Evolutionary conservation across 2,329 filamentous ascomycete genomes (phyloP).

Genomic region (Penicillium sp.): DNA sequence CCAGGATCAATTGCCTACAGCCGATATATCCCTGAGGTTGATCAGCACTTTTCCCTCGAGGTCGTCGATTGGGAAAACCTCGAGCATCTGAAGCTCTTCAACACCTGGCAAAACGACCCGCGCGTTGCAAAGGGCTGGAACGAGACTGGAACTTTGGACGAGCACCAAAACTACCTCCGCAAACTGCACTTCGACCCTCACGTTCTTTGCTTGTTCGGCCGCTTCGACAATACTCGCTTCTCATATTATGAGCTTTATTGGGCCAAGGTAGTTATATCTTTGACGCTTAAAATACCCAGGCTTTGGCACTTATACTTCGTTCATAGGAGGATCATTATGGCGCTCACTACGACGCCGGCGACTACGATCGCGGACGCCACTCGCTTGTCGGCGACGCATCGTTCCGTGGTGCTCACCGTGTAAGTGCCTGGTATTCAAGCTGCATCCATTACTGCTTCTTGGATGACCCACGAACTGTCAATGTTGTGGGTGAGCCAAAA

Average conservation of each 20-base stretch:
- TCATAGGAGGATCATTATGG: constrained; percentile 65
- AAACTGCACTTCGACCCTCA: constrained; percentile 74
- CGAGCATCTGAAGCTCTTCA: constrained; percentile 72
- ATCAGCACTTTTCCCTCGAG: constrained; percentile 79
- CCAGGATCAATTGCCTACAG: constrained; percentile 76
- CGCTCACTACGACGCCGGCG: constrained; percentile 61
- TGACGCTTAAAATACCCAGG: not conserved
- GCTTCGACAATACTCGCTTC: constrained; percentile 73
- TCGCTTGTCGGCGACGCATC: constrained; percentile 63
- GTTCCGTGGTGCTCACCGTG: constrained; percentile 62
- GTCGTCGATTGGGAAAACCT: constrained; percentile 70
- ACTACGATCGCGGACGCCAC: constrained; percentile 66
- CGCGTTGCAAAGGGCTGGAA: constrained; percentile 82
- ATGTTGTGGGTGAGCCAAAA: constrained; percentile 70
- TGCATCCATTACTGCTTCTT: constrained; percentile 66
- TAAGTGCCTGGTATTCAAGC: constrained; percentile 64
- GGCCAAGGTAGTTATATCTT: constrained; percentile 62
- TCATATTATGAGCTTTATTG: constrained; percentile 84
- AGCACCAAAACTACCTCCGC: constrained; percentile 74
- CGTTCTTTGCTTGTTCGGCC: constrained; percentile 71
- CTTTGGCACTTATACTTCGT: not conserved
- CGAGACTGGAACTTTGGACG: constrained; percentile 74
- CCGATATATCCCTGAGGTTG: constrained; percentile 76
- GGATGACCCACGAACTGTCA: constrained; percentile 62
- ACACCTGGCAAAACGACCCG: constrained; percentile 83